Percentiles rank a stretch among this genome's conserved stretches.
Conservation (phyloP, 768 basidiomycete genomes). For the Collybiopsis confluens region DNA sequence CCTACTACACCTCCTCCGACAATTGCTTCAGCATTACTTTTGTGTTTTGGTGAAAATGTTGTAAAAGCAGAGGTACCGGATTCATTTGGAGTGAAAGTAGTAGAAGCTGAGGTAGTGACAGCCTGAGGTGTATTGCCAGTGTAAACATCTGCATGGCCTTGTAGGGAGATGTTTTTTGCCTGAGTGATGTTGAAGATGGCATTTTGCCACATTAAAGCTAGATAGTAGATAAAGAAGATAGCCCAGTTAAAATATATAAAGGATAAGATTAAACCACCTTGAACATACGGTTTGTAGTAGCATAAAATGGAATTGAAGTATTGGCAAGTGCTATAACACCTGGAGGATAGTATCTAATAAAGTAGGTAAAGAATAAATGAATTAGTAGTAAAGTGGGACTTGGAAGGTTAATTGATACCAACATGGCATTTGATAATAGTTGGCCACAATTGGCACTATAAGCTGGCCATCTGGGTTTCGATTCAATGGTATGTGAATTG, state of each 20-base stretch:
- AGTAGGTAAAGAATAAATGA: not conserved
- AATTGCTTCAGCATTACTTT: not conserved
- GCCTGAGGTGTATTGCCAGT: no score
- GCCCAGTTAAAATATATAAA: not conserved
- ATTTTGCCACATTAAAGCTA: conserved; percentile 33
- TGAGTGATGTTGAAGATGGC: conserved; percentile 20
- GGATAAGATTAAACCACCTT: not conserved
- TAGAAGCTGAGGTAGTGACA: no score
- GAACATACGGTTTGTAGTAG: conserved; percentile 39
- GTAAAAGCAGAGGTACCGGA: not conserved
- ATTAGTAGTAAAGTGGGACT: no score
- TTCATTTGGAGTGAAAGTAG: not conserved
- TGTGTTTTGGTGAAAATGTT: not conserved
- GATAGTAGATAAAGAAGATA: not conserved
- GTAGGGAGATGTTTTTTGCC: conserved; percentile 26
- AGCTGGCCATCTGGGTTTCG: no score
- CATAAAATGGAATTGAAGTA: conserved; percentile 44
- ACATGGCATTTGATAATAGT: conserved; percentile 1
- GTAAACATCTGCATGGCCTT: conserved; percentile 14
- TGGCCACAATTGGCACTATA: no score
- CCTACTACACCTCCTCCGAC: conserved; percentile 1
- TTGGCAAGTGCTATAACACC: conserved; percentile 26
- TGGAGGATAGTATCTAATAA: conserved; percentile 36
- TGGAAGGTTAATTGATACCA: not conserved
- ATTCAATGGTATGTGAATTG: no score